A percentile compares a stretch with the other conserved stretches of the same genome.
phyloP scores from a whole-genome alignment of 257 asterid genomes.

The Cinchona pubescens region DNA sequence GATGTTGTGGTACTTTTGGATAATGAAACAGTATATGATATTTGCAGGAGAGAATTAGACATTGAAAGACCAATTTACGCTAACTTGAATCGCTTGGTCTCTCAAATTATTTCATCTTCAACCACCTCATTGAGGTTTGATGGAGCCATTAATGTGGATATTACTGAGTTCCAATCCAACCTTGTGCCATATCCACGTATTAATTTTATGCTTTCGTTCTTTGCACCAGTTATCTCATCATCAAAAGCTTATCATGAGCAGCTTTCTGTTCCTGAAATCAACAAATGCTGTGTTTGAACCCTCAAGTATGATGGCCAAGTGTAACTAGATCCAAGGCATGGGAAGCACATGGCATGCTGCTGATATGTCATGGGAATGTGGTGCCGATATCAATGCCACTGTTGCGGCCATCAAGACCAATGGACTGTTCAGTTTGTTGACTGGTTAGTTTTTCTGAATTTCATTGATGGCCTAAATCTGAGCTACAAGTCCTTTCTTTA shows the following conservation, averaged over 20 bases:
- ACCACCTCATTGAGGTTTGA: too few relatives aligned
- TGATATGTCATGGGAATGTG: slow-evolving; percentile 22
- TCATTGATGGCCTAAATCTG: not conserved
- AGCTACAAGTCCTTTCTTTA: not conserved
- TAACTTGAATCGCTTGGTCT: slow-evolving; percentile 21
- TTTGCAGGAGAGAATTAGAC: too few relatives aligned
- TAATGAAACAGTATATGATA: slow-evolving; percentile 22
- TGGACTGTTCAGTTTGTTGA: too few relatives aligned
- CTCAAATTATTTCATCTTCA: slow-evolving; percentile 21
- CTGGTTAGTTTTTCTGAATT: slow-evolving; percentile 9
- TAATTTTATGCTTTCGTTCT: too few relatives aligned
- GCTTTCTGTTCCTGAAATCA: too few relatives aligned
- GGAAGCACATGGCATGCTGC: slow-evolving; percentile 24
- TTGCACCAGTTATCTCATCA: too few relatives aligned
- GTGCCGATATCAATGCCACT: slow-evolving; percentile 24
- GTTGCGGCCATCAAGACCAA: slow-evolving; percentile 22
- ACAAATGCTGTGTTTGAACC: too few relatives aligned
- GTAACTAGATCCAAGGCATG: slow-evolving; percentile 22
- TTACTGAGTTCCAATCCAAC: too few relatives aligned
- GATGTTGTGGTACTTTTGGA: slow-evolving; percentile 24
- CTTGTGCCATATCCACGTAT: too few relatives aligned
- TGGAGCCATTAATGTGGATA: too few relatives aligned
- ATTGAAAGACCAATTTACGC: slow-evolving; percentile 19
- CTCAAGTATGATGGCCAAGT: too few relatives aligned
- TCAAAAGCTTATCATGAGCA: too few relatives aligned